Conservation (phyloP, 257 asterid genomes). For the Solanum rostratum region DNA sequence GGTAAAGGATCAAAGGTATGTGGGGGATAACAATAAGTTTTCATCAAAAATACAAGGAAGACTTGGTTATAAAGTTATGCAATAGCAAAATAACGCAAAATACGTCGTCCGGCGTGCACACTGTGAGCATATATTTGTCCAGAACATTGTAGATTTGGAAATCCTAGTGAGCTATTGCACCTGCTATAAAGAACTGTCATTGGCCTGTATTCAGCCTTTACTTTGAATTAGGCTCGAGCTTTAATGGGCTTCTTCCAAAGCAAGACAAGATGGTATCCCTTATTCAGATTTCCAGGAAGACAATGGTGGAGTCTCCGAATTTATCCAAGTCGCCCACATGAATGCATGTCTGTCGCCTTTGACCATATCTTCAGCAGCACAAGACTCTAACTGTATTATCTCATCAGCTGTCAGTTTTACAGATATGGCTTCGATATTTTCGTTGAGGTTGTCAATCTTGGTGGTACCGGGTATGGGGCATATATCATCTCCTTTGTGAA, state of each 20-base stretch:
- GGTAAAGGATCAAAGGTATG: background rate
- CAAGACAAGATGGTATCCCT: background rate
- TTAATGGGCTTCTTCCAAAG: background rate
- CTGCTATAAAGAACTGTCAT: background rate
- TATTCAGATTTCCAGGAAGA: slow-evolving; percentile 16
- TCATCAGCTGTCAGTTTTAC: slow-evolving; percentile 14
- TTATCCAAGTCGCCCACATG: slow-evolving; percentile 11
- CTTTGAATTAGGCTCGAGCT: background rate
- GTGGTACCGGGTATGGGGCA: slow-evolving; percentile 31
- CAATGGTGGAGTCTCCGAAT: slow-evolving; percentile 21
- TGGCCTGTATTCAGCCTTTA: background rate
- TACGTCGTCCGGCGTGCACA: background rate
- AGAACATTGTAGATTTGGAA: background rate
- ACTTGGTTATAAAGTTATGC: background rate
- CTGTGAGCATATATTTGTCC: background rate
- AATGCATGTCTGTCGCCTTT: slow-evolving; percentile 14
- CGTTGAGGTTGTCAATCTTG: slow-evolving; percentile 13
- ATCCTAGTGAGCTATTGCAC: background rate
- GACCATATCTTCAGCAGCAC: slow-evolving; percentile 10
- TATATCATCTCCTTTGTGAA: slow-evolving; percentile 22
- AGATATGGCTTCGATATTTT: slow-evolving; percentile 16
- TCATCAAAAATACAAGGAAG: background rate
- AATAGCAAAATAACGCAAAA: background rate
- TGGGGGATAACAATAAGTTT: background rate
- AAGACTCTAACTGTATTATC: slow-evolving; percentile 16